Evolutionary conservation across 2,329 filamentous ascomycete species (phyloP).

Genomic region (Allantophomopsis lycopodina): DNA sequence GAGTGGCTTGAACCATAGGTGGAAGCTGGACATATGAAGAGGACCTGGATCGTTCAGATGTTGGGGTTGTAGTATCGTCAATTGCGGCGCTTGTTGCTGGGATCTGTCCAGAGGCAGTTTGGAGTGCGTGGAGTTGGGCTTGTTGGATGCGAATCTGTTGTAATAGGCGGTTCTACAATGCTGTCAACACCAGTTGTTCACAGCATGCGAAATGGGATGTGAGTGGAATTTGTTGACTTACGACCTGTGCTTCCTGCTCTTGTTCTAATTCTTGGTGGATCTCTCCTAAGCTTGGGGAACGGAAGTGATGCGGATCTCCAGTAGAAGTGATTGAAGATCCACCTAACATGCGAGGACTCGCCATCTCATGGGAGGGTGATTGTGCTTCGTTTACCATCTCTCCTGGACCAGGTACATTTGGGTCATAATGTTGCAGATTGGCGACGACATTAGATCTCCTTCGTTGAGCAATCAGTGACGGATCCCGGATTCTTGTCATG

Average conservation of each 20-base stretch:
- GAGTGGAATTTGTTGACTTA: constrained; percentile 21
- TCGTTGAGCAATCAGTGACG: constrained; percentile 35
- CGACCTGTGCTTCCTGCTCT: constrained; percentile 67
- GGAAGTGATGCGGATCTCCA: constrained; percentile 46
- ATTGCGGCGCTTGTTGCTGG: constrained; percentile 22
- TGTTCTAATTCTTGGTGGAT: constrained; percentile 69
- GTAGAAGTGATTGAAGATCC: constrained; percentile 26
- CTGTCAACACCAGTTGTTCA: constrained; percentile 2
- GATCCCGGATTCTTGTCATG: constrained; percentile 27
- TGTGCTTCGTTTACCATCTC: constrained; percentile 44
- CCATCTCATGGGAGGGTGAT: constrained; percentile 13
- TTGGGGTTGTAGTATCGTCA: constrained; percentile 25
- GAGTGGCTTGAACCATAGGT: constrained; percentile 7
- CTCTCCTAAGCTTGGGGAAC: constrained; percentile 60
- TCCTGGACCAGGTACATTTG: constrained; percentile 49
- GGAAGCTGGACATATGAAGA: constrained; percentile 29
- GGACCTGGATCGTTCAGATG: constrained; percentile 29
- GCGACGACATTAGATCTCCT: constrained; percentile 57
- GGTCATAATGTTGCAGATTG: constrained; percentile 64
- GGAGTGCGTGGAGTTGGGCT: constrained; percentile 50
- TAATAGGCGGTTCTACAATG: constrained; percentile 53
- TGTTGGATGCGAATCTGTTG: constrained; percentile 68
- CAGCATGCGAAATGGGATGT: not conserved
- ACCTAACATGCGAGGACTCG: constrained; percentile 31
- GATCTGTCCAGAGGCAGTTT: constrained; percentile 24